Evolutionary conservation across 805 yeast genomes (phyloP), one percentile per base, ranked within the genome.

Genomic region (Wickerhamiella kazuoi): DNA sequence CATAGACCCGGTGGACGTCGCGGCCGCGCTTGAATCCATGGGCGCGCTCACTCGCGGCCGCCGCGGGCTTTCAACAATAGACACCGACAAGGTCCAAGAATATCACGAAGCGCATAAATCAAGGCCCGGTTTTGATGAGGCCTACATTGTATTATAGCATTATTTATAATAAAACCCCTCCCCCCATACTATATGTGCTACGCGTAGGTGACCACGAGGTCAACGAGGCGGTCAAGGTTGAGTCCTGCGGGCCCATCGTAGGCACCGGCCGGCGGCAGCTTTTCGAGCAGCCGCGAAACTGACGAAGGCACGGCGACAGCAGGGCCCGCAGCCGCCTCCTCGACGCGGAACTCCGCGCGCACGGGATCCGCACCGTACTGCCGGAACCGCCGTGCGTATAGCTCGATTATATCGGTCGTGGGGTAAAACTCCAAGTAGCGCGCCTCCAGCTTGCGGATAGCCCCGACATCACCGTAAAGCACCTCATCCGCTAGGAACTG

Each of bases 351-450:
- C 24, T 44, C 47, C 7, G 30, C 18, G 23, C 38, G 38, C 7
- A 44, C 18, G 1, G 47, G 47, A 28, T 44, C 44, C 15, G 37
- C 32, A 3, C 37, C 40, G 17, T 20, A 39, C 15, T 23, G 34
- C 16, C 37, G 44, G 39, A 37, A 50, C 24, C 55, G 45, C 13
- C 44, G 40, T 51, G 56, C 40, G 38, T 57, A 60, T 36, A 57
- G 43, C 4, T 62, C 60, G 35, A 68, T 65, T 23, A 52, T 46
- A 20, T 50, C 47, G n/a, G 70, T 76, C 4, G 72, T 69, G 0
- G 86, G 80, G 55, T 81, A 84, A 28, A 67, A 57, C 44, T 72
- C 75, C 24, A 67, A 60, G 55, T 68, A 84, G 44, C 93, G 68
- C 41, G 63, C 65, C 45, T 80, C 84, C 35, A 87, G 65, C 37